Conservation (phyloP, 371 early-diverging fungal genomes). For the Paraphysoderma sedebokerense region DNA sequence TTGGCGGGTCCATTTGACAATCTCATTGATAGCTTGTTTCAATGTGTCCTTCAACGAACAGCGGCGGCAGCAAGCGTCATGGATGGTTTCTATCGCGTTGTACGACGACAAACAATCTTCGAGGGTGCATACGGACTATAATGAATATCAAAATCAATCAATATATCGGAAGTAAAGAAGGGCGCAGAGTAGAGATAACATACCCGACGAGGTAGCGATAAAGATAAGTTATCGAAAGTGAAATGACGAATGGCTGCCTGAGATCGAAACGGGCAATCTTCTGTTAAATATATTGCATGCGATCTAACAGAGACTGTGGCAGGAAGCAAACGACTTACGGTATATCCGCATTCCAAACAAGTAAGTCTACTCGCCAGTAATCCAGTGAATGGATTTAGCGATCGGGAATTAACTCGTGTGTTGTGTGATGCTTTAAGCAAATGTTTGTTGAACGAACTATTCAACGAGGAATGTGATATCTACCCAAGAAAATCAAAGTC, state of each 20-base stretch:
- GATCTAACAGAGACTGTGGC: neutral
- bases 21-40: slow-evolving; percentile 15
- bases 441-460: too few relatives aligned
- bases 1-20: too few relatives aligned
- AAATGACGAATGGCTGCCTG: slow-evolving; percentile 60
- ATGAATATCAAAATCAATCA: neutral
- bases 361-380: slow-evolving; percentile 54
- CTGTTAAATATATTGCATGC: too few relatives aligned
- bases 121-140: slow-evolving; percentile 31
- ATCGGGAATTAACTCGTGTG: too few relatives aligned
- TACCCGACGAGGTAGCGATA: slow-evolving; percentile 45
- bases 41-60: slow-evolving; percentile 46
- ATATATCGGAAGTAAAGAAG: neutral
- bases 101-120: slow-evolving; percentile 47
- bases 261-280: slow-evolving; percentile 1
- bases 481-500: neutral
- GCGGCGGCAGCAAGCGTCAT: slow-evolving; percentile 54
- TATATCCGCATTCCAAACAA: slow-evolving; percentile 61
- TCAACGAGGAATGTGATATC: neutral
- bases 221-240: slow-evolving; percentile 62
- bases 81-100: slow-evolving; percentile 47
- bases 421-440: too few relatives aligned
- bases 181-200: slow-evolving; percentile 4
- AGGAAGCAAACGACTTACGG: slow-evolving; percentile 14
- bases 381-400: slow-evolving; percentile 57